These are phyloP conservation scores for Physcia stellaris DNA, from an alignment of 495 filamentous ascomycete species.

Conservation along the genomic window DNA sequence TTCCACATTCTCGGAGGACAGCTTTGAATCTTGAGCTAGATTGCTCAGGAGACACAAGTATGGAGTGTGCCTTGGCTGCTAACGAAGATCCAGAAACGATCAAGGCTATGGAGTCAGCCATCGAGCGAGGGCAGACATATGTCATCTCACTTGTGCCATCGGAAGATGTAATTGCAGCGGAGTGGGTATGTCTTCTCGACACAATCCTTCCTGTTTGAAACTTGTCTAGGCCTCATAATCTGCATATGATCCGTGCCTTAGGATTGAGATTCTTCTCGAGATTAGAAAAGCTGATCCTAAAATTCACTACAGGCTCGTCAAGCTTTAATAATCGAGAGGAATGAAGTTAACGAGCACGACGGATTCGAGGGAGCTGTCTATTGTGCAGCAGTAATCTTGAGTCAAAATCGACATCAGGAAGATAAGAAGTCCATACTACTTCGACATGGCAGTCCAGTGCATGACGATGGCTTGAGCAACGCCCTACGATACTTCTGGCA, in stretches of 20 bases:
- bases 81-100: background rate
- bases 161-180: background rate
- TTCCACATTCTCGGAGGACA: background rate
- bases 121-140: background rate
- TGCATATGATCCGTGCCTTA: no score
- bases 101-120: background rate
- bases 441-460: conserved; percentile 1
- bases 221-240: no score
- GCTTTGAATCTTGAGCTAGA: background rate
- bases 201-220: no score
- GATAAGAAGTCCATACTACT: conserved; percentile 1
- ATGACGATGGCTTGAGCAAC: background rate
- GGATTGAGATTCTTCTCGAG: background rate
- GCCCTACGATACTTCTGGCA: no score
- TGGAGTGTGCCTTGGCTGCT: background rate
- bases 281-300: background rate
- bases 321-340: conserved; percentile 4
- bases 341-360: conserved; percentile 1
- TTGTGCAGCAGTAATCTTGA: background rate
- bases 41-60: background rate
- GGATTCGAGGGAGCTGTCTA: conserved; percentile 5
- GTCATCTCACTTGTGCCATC: background rate
- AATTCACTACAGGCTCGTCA: background rate
- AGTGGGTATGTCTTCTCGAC: no score
- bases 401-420: background rate